Evolutionary conservation across 2,329 filamentous ascomycete genomes (phyloP).

Genomic region (Arachnomyces sp.): DNA sequence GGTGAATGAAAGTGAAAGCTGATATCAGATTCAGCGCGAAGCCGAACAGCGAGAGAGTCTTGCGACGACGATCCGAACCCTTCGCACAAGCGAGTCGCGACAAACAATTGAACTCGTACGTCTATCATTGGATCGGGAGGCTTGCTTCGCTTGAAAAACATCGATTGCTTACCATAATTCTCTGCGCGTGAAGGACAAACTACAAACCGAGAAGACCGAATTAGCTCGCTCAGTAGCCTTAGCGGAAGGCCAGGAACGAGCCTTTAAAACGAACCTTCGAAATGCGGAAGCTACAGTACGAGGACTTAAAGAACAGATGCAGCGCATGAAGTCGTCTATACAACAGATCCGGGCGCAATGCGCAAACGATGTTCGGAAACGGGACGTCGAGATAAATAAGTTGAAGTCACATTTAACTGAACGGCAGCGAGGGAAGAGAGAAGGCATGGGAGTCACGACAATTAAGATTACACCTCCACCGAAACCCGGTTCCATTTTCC

Average conservation of each 20-base stretch:
- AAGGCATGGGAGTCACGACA: constrained; percentile 43
- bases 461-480: constrained; percentile 37
- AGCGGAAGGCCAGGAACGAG: constrained; percentile 61
- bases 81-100: constrained; percentile 67
- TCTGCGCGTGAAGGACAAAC: constrained; percentile 34
- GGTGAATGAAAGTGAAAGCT: constrained; percentile 7
- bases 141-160: constrained; percentile 10
- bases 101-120: constrained; percentile 61
- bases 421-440: constrained; percentile 50
- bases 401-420: constrained; percentile 81
- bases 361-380: constrained; percentile 81
- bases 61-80: constrained; percentile 64
- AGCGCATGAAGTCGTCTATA: constrained; percentile 67
- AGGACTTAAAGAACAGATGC: constrained; percentile 74
- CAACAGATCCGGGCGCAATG: constrained; percentile 79
- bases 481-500: constrained; percentile 24
- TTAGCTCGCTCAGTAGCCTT: constrained; percentile 49
- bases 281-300: constrained; percentile 66
- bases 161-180: constrained; percentile 8
- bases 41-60: constrained; percentile 79
- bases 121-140: neutral
- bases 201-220: constrained; percentile 48
- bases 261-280: constrained; percentile 60
- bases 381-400: constrained; percentile 79
- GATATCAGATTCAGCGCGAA: constrained; percentile 56